Evolutionary conservation across 441 rosid genomes (phyloP).

Genomic region (Eruca vesicaria): DNA sequence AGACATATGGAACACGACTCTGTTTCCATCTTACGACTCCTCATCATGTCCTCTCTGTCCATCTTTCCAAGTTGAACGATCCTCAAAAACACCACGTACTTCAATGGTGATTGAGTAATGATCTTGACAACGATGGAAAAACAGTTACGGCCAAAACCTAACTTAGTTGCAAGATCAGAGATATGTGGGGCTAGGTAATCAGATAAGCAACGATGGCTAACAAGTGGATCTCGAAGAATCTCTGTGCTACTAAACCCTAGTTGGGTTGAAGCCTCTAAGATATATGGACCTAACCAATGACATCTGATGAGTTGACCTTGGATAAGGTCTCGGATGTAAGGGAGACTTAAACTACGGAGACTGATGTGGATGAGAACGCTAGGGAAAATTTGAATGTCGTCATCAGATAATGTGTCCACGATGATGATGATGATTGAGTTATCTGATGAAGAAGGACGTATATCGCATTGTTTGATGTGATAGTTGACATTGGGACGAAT

Average conservation of each 20-base stretch:
- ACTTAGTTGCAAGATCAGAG: neutral
- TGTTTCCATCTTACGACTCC: neutral
- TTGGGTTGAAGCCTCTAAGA: neutral
- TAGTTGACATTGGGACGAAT: neutral
- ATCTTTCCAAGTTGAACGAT: neutral
- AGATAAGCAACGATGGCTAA: neutral
- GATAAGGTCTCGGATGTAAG: neutral
- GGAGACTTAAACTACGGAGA: neutral
- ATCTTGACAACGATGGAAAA: neutral
- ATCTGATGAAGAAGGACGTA: neutral
- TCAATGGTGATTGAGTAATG: neutral
- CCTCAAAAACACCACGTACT: neutral
- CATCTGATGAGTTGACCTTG: neutral
- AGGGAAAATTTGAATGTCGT: neutral
- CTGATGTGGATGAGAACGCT: neutral
- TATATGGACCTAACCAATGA: neutral
- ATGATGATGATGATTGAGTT: neutral
- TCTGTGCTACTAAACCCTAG: neutral
- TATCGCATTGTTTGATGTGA: neutral
- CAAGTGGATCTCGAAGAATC: neutral
- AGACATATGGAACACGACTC: slow-evolving; percentile 25
- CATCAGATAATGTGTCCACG: neutral
- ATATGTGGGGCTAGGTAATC: neutral
- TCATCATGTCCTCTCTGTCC: neutral
- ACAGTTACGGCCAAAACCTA: neutral